A percentile compares a stretch with the other conserved stretches of the same genome.
These are phyloP conservation scores for Umbelopsis ramanniana DNA, from an alignment of 192 early-diverging fungal species.

Conservation along the genomic window DNA sequence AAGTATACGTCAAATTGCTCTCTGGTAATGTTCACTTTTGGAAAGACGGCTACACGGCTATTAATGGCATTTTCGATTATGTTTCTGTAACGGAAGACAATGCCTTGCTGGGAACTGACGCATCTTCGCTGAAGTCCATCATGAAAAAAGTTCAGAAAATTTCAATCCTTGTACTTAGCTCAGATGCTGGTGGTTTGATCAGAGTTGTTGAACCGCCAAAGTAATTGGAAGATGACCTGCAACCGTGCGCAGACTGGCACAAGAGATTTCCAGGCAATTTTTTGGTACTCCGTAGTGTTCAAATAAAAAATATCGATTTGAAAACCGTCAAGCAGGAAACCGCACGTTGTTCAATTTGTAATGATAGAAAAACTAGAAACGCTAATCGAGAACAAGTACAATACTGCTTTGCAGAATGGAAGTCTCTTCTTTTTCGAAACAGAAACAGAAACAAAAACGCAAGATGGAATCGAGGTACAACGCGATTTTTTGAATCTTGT, in stretches of 20 bases:
- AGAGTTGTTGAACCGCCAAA: conserved; percentile 9
- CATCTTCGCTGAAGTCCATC: background rate
- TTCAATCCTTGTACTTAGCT: conserved; percentile 2
- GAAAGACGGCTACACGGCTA: conserved; percentile 57
- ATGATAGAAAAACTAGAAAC: conserved; percentile 7
- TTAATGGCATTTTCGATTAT: conserved; percentile 56
- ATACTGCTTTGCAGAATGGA: background rate
- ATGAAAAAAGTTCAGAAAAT: conserved; percentile 22
- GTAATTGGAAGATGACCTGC: background rate
- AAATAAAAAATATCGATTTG: background rate
- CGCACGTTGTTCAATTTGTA: background rate
- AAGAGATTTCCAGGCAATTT: background rate
- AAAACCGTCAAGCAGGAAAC: background rate
- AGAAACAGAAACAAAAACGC: background rate
- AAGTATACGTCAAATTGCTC: conserved; percentile 51
- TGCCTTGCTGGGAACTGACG: conserved; percentile 18
- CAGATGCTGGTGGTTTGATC: conserved; percentile 6
- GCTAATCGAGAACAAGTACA: conserved; percentile 17
- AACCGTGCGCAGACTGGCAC: background rate
- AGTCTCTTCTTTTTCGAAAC: conserved; percentile 25
- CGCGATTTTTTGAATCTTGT: background rate
- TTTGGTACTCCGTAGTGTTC: conserved; percentile 3
- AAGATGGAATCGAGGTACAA: conserved; percentile 21
- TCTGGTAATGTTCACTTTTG: conserved; percentile 42
- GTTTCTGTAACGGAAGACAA: conserved; percentile 45